phyloP scores from a whole-genome alignment of 2,329 filamentous ascomycete genomes.

The Pseudogymnoascus sp. region DNA sequence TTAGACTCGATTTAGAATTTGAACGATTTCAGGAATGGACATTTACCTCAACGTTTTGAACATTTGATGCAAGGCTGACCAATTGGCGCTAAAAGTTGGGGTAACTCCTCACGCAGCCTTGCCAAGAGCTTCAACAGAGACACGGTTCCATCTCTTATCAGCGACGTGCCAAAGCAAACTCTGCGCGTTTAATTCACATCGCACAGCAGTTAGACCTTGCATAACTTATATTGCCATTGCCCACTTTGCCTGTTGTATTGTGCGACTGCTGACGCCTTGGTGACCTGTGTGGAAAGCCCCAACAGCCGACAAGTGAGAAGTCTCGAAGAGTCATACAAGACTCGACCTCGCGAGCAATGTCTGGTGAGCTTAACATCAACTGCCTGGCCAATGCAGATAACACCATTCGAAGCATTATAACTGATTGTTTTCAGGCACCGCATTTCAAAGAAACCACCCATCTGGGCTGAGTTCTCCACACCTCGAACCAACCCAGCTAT shows the following conservation, averaged over 20 bases:
- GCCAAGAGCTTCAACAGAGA: constrained; percentile 1
- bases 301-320: background rate
- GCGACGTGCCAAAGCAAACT: background rate
- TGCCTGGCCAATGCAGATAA: background rate
- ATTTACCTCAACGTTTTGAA: background rate
- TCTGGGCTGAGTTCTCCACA: background rate
- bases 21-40: background rate
- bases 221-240: background rate
- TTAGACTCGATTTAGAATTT: constrained; percentile 7
- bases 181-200: background rate
- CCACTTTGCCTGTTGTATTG: background rate
- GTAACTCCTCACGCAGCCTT: constrained; percentile 3
- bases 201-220: background rate
- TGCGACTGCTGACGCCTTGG: background rate
- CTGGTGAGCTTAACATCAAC: background rate
- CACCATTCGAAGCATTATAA: background rate
- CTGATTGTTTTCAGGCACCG: background rate
- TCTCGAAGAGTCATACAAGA: constrained; percentile 3
- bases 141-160: constrained; percentile 2
- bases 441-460: background rate
- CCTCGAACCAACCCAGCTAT: background rate
- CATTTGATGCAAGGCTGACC: constrained; percentile 4
- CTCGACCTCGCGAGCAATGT: background rate
- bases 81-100: constrained; percentile 6
- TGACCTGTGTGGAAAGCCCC: background rate